These are phyloP conservation scores for Polyporus arcularius DNA, from an alignment of 768 basidiomycete genomes.

Conservation along the genomic window DNA sequence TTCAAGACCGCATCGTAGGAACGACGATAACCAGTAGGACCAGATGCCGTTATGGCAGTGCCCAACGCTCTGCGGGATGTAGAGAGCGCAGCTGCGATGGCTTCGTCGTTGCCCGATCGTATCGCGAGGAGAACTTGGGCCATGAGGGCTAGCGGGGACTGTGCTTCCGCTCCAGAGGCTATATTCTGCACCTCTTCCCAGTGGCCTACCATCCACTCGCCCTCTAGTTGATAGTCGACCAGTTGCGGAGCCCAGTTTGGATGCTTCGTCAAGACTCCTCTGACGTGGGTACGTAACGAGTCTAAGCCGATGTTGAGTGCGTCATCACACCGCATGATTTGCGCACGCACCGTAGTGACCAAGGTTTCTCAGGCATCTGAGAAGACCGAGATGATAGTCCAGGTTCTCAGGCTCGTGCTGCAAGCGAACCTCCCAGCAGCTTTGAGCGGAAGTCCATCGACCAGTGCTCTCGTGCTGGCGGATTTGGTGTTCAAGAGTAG, in stretches of 20 bases:
- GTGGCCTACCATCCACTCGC: constrained; percentile 94
- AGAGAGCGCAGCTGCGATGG: constrained; percentile 52
- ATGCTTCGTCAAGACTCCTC: constrained; percentile 82
- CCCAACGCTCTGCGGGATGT: constrained; percentile 76
- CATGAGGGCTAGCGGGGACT: constrained; percentile 67
- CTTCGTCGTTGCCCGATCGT: constrained; percentile 50
- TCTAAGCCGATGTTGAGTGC: constrained; percentile 49
- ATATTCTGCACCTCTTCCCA: constrained; percentile 81
- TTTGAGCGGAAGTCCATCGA: constrained; percentile 97
- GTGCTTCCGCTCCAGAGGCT: constrained; percentile 48
- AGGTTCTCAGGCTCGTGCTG: constrained; percentile 91
- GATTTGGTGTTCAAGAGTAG: constrained; percentile 93
- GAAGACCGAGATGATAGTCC: constrained; percentile 83
- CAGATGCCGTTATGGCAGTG: constrained; percentile 77
- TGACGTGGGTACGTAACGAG: constrained; percentile 91
- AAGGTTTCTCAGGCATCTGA: constrained; percentile 89
- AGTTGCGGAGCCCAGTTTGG: constrained; percentile 81
- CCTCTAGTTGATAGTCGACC: constrained; percentile 86
- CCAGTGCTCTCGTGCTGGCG: constrained; percentile 97
- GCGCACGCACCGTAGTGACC: constrained; percentile 87
- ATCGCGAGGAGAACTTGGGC: constrained; percentile 82
- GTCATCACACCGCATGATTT: not conserved
- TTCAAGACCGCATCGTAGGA: constrained; percentile 86
- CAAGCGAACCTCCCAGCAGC: constrained; percentile 96
- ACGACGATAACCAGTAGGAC: constrained; percentile 77